Evolutionary conservation across 202 grass and related monocot species (phyloP).

Genomic region (Dendrocalamus latiflorus): DNA sequence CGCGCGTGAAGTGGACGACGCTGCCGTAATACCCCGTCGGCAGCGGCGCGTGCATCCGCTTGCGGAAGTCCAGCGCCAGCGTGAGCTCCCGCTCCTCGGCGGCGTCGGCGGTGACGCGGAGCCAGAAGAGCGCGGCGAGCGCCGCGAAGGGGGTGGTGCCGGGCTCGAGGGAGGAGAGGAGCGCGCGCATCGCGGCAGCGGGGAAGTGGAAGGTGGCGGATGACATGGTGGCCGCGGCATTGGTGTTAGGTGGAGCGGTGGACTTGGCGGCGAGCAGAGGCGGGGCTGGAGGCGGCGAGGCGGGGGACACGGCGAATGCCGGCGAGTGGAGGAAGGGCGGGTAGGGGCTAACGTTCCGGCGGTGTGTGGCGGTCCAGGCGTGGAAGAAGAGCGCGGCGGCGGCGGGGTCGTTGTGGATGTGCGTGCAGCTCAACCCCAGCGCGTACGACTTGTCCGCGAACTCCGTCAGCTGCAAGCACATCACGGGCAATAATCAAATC

Average conservation of each 20-base stretch:
- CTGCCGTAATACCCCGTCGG: conserved; percentile 70
- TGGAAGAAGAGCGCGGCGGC: conserved; percentile 59
- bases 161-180: conserved; percentile 31
- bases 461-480: conserved; percentile 60
- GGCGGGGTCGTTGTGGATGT: conserved; percentile 75
- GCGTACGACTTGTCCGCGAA: conserved; percentile 69
- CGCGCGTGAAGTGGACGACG: conserved; percentile 45
- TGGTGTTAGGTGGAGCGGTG: not conserved
- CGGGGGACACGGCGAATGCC: conserved; percentile 32
- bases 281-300: not conserved
- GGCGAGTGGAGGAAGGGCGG: conserved; percentile 78
- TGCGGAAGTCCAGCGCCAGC: conserved; percentile 60
- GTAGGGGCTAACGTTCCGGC: conserved; percentile 35
- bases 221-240: conserved; percentile 19
- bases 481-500: not conserved
- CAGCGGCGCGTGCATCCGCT: conserved; percentile 67
- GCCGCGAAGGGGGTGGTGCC: conserved; percentile 50
- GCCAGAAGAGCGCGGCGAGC: conserved; percentile 80
- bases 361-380: conserved; percentile 71
- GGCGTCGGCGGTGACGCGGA: conserved; percentile 14
- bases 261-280: conserved; percentile 60
- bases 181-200: conserved; percentile 32
- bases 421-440: conserved; percentile 71
- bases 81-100: conserved; percentile 41
- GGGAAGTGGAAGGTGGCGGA: conserved; percentile 82